Percentiles rank a stretch among this genome's conserved stretches.
Conservation (phyloP, 257 asterid genomes). For the Coffea eugenioides region DNA sequence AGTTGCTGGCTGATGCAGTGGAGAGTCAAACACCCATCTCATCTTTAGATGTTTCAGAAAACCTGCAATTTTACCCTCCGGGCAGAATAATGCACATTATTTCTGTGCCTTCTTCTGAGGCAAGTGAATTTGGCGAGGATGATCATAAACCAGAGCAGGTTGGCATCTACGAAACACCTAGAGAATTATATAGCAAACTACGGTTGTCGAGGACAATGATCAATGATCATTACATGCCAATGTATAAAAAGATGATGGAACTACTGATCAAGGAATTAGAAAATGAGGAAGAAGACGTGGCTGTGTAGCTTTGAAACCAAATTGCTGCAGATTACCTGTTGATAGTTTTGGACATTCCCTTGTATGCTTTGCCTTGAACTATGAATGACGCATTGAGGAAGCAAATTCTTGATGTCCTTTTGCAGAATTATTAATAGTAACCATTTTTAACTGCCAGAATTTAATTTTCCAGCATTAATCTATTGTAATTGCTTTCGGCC, state of each 20-base stretch:
- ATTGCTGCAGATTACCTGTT: background rate
- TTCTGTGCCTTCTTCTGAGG: constrained; percentile 40
- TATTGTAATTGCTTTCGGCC: background rate
- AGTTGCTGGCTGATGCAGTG: constrained; percentile 51
- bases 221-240: constrained; percentile 91
- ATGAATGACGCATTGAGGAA: background rate
- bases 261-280: constrained; percentile 69
- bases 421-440: background rate
- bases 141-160: constrained; percentile 45
- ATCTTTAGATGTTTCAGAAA: constrained; percentile 61
- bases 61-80: constrained; percentile 72
- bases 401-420: background rate
- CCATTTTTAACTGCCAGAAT: too few species aligned
- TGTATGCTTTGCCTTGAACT: background rate
- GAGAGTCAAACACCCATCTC: constrained; percentile 64
- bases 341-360: background rate
- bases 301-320: constrained; percentile 9
- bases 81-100: constrained; percentile 83
- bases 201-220: constrained; percentile 80
- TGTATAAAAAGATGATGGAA: constrained; percentile 93
- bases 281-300: constrained; percentile 56
- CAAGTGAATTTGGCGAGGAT: constrained; percentile 31
- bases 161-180: constrained; percentile 65
- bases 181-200: constrained; percentile 82
- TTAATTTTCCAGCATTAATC: too few species aligned